Evolutionary conservation across 1,284 basidiomycete genomes (phyloP).

Genomic region (Microbotryum silenes-acaulis): DNA sequence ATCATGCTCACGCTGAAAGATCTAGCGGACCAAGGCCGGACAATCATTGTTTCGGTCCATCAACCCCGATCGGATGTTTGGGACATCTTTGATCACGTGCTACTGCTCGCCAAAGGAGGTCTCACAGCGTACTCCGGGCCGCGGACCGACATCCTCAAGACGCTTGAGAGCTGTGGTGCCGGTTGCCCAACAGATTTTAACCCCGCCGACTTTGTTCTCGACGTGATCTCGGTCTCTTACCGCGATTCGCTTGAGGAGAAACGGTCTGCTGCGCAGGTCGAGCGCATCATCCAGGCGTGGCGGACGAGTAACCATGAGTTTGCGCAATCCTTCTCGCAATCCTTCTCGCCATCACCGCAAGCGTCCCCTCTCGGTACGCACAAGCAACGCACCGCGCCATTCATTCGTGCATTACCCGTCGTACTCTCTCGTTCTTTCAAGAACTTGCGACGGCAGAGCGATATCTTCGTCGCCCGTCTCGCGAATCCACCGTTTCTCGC

Average conservation of each 20-base stretch:
- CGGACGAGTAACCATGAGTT: not conserved
- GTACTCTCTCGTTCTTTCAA: constrained; percentile 23
- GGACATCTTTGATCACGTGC: constrained; percentile 45
- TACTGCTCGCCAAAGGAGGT: constrained; percentile 50
- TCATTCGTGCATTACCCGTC: constrained; percentile 22
- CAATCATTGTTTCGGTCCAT: constrained; percentile 51
- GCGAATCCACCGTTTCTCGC: constrained; percentile 32
- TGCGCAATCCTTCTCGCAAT: not conserved
- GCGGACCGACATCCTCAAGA: constrained; percentile 35
- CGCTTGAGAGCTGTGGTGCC: constrained; percentile 40
- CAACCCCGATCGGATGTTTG: constrained; percentile 51
- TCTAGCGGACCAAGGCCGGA: constrained; percentile 49
- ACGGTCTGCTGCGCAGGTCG: constrained; percentile 3
- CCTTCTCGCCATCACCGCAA: not conserved
- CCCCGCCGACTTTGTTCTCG: constrained; percentile 32
- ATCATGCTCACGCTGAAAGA: constrained; percentile 45
- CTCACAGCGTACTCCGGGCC: constrained; percentile 42
- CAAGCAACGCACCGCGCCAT: constrained; percentile 9
- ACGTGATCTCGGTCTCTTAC: constrained; percentile 24
- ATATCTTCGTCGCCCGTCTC: constrained; percentile 27
- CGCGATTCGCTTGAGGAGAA: constrained; percentile 4
- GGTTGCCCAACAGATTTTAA: constrained; percentile 24
- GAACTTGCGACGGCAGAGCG: constrained; percentile 31
- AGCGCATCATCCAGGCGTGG: constrained; percentile 9
- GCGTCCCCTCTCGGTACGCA: not conserved